Evolutionary conservation across 2,329 filamentous ascomycete genomes (phyloP).

Genomic region (Aspergillus jensenii): DNA sequence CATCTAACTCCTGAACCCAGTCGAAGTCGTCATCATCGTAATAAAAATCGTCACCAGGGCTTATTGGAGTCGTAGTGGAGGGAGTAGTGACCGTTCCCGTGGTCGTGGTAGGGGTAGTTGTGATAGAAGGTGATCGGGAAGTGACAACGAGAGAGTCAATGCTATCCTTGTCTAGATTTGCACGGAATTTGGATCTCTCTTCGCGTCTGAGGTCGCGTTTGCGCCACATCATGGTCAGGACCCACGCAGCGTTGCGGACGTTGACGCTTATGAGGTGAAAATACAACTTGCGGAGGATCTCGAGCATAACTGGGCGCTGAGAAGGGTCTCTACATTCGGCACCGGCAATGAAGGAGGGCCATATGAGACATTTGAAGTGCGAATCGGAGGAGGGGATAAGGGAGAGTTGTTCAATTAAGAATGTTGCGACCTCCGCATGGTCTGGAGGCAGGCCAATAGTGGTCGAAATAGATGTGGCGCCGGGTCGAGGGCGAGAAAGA

Average conservation of each 20-base stretch:
- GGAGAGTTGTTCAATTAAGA: conserved; percentile 37
- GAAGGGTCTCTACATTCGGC: conserved; percentile 36
- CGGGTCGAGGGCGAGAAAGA: conserved; percentile 31
- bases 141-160: neutral
- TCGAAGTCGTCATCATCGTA: conserved; percentile 36
- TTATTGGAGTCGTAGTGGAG: conserved; percentile 2
- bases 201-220: conserved; percentile 35
- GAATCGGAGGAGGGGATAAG: conserved; percentile 35
- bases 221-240: conserved; percentile 42
- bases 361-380: conserved; percentile 46
- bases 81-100: neutral
- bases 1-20: conserved; percentile 42
- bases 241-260: conserved; percentile 41
- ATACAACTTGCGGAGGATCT: conserved; percentile 35
- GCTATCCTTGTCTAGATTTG: neutral
- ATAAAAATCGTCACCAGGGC: conserved; percentile 18
- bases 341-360: conserved; percentile 46
- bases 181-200: conserved; percentile 8
- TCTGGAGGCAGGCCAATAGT: conserved; percentile 30
- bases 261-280: conserved; percentile 39
- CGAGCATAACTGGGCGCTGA: conserved; percentile 34
- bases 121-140: neutral
- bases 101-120: neutral
- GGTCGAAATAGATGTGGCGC: conserved; percentile 21
- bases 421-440: conserved; percentile 28